These are phyloP conservation scores for Luffa aegyptiaca DNA, from an alignment of 306 rosid genomes.

Conservation along the genomic window DNA sequence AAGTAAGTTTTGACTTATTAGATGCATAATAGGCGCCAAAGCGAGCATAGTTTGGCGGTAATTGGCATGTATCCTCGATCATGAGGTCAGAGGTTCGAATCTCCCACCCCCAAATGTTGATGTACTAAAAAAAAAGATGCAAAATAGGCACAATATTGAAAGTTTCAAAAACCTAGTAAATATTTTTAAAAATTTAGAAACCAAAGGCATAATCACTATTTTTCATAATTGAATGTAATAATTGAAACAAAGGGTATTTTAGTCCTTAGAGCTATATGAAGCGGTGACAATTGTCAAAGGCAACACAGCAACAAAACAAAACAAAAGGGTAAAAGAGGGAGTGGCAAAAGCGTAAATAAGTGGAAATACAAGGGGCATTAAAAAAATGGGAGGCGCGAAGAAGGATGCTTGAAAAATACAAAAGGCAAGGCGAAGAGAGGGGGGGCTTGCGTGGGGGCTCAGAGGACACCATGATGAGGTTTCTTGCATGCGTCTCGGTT, in stretches of 20 bases:
- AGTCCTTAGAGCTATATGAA: background rate
- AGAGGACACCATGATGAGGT: slow-evolving; percentile 78
- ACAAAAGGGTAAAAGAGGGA: background rate
- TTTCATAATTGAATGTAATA: background rate
- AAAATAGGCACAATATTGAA: too few species aligned
- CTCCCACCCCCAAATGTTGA: too few species aligned
- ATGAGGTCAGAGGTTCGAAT: too few species aligned
- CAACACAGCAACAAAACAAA: background rate
- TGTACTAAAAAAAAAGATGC: too few species aligned
- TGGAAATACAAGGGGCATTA: slow-evolving; percentile 11
- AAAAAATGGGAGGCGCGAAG: slow-evolving; percentile 25
- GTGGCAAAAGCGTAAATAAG: slow-evolving; percentile 17
- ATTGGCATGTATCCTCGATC: too few species aligned
- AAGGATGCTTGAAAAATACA: slow-evolving; percentile 52
- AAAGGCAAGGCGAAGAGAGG: slow-evolving; percentile 27
- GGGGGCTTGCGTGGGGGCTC: slow-evolving; percentile 14
- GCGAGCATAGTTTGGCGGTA: too few species aligned
- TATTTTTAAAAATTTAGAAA: too few species aligned
- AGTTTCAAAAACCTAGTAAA: too few species aligned
- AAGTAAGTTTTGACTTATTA: too few species aligned
- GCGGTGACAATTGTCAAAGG: background rate
- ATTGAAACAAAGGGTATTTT: background rate
- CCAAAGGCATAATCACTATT: too few species aligned
- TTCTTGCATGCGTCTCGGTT: slow-evolving; percentile 77
- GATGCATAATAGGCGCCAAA: too few species aligned